phyloP scores from a whole-genome alignment of 805 yeast genomes.

The Saturnispora galanensis region DNA sequence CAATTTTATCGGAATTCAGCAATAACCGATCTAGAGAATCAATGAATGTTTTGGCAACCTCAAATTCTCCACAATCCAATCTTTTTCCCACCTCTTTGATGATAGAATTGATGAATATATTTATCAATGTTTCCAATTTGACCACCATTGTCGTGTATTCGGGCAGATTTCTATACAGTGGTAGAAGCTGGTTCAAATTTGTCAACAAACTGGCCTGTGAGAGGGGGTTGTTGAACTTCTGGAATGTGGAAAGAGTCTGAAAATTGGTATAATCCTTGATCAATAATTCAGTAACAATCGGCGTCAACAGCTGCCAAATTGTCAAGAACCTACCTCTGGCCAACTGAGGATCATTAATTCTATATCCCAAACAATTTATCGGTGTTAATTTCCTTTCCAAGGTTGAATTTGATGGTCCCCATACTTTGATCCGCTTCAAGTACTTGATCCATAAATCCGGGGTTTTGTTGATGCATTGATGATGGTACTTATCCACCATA shows the following conservation, averaged over 20 bases:
- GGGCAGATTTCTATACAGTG: conserved; percentile 15
- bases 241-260: conserved; percentile 23
- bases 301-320: conserved; percentile 22
- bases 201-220: conserved; percentile 25
- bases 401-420: conserved; percentile 13
- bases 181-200: conserved; percentile 22
- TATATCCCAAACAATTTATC: conserved; percentile 19
- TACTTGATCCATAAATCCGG: conserved; percentile 20
- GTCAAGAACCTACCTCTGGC: conserved; percentile 20
- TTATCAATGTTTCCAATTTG: conserved; percentile 45
- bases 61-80: conserved; percentile 37
- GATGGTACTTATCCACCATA: conserved; percentile 20
- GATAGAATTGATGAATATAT: conserved; percentile 63
- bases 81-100: conserved; percentile 57
- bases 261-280: conserved; percentile 27
- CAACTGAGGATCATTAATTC: conserved; percentile 17
- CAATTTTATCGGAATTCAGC: conserved; percentile 23
- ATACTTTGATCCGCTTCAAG: conserved; percentile 17
- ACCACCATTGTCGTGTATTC: conserved; percentile 23
- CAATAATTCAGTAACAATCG: conserved; percentile 23
- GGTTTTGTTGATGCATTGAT: conserved; percentile 18
- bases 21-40: conserved; percentile 18
- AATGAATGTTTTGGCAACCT: conserved; percentile 25
- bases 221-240: conserved; percentile 23
- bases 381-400: conserved; percentile 14